A percentile compares a stretch with the other conserved stretches of the same genome.
Evolutionary conservation across 345 rosid species (phyloP).

Genomic region (Pugionium cornutum): DNA sequence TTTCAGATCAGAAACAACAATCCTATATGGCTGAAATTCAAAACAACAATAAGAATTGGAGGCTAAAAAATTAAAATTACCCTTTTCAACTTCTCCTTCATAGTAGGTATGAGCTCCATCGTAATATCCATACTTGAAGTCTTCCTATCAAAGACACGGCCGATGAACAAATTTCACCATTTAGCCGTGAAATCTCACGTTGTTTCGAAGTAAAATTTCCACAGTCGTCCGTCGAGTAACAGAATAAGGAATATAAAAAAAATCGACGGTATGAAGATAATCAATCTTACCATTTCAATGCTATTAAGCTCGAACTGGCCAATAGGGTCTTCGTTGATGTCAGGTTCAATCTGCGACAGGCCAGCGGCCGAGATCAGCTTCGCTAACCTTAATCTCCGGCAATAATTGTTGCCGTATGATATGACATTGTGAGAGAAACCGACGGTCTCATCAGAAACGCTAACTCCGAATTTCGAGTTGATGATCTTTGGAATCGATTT

Average conservation of each 20-base stretch:
- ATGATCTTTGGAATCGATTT: slow-evolving; percentile 51
- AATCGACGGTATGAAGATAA: background rate
- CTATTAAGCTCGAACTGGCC: slow-evolving; percentile 71
- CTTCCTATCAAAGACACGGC: slow-evolving; percentile 53
- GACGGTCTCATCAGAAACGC: slow-evolving; percentile 23
- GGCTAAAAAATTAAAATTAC: slow-evolving; percentile 30
- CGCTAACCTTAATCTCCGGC: slow-evolving; percentile 33
- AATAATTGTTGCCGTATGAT: slow-evolving; percentile 24
- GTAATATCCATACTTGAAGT: slow-evolving; percentile 69
- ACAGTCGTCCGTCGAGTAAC: too few species aligned
- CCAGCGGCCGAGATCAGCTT: slow-evolving; percentile 53
- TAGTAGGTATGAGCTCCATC: slow-evolving; percentile 82
- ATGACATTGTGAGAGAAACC: slow-evolving; percentile 21
- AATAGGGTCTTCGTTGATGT: slow-evolving; percentile 78
- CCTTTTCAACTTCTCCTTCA: slow-evolving; percentile 62
- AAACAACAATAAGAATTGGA: background rate
- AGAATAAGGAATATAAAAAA: too few species aligned
- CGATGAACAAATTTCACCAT: background rate
- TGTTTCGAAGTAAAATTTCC: too few species aligned
- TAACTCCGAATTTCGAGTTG: slow-evolving; percentile 10
- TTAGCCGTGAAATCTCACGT: background rate
- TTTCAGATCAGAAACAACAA: background rate
- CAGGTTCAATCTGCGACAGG: slow-evolving; percentile 73
- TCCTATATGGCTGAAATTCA: background rate
- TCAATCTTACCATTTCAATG: slow-evolving; percentile 49